Base-by-base conservation (phyloP, 371 early-diverging fungal species). In the Coemansia sp. region DNA sequence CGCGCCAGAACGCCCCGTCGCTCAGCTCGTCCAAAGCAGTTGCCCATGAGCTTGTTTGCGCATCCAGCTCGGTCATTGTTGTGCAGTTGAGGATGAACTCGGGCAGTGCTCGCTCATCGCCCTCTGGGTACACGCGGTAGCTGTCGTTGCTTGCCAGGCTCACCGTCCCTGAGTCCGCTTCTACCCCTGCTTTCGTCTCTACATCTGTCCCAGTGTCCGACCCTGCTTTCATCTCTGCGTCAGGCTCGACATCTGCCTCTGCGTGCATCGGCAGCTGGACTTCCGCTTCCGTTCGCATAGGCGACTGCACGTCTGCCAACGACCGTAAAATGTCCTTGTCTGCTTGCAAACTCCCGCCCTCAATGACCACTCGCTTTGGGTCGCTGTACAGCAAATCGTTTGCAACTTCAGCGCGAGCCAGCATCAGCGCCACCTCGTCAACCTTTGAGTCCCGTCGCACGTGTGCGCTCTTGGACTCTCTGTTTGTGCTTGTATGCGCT, bases 351-450 rank as follows among this genome's bases (percentile, higher is more conserved):
- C 37, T 44, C n/a, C 80, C 80, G 64, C 67, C 48, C 63, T 80
- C 72, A 20, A 80, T 80, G 3, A 80, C 74, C 28, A 80, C 80
- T 11, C 74, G 79, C 66, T 80, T 80, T 20, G 80, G 80, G 56
- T 80, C 80, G 48, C 40, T 62, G 56, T 47, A 72, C 39, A 80
- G 48, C 7, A 80, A 56, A 39, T 72, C 80, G 71, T 80, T 80
- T 23, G 80, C 80, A 14, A 80, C 72, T n/a, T 80, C 75, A 5
- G 71, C 78, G 6, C 69, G 66, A 25, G 78, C 78, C 26, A 77
- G 70, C 78, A 78, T 77, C 58, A 77, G 58, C 16, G 56, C 68
- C 30, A 58, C n/a, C 23, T 56, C 33, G 28, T 52, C 65, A 23
- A 33, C 3, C 18, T 25, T 28, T 16, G 56, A 47, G 9, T 64